Evolutionary conservation across 495 filamentous ascomycete genomes (phyloP), one percentile per base, ranked within the genome.

Genomic region (Hypoxylon subgilvum): DNA sequence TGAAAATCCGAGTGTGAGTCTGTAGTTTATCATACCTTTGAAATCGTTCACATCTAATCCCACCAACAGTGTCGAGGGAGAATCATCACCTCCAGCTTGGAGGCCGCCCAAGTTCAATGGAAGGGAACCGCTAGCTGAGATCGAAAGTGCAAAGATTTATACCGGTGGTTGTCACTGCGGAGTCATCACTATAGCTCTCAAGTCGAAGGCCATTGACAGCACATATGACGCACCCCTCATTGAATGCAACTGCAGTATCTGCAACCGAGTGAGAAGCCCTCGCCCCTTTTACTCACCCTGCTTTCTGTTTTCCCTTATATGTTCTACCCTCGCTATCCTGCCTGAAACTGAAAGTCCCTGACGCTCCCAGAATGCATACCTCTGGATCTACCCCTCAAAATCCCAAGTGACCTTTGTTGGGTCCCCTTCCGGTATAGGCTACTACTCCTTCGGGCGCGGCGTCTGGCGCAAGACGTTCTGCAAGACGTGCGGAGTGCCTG

Each of bases 131-230:
- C 34, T 21, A n/a, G 54, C 49, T 7, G 35, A 53, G 13, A 44
- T 61, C 14, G 59, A 65, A 18, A 21, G 52, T 32, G 47, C 32
- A 4, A 59, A 66, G 31, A 35, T 65, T 5, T 72, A 72, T 47
- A 67, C 46, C 6, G 72, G 72, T 12, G 49, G 61, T 6, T 74
- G 72, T 41, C 72, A 74, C 54, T 74, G 72, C 25, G 70, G 72
- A 25, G 59, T 49, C 4, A 49, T 71, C 22, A 69, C 64, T 0
- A 9, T 71, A n/a, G 61, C 66, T 3, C 10, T 74, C 3, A 69
- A 68, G 45, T 59, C 45, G 21, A 66, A 66, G 51, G 57, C 57
- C 6, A 51, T 69, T 10, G 40, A 62, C 22, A 35, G 25, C 12
- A 67, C 62, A 21, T 74, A 67, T 62, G 45, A 59, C 8, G 61